These are phyloP conservation scores for Apiotrichum porosum DNA, from an alignment of 1,284 basidiomycete species.

Conservation along the genomic window DNA sequence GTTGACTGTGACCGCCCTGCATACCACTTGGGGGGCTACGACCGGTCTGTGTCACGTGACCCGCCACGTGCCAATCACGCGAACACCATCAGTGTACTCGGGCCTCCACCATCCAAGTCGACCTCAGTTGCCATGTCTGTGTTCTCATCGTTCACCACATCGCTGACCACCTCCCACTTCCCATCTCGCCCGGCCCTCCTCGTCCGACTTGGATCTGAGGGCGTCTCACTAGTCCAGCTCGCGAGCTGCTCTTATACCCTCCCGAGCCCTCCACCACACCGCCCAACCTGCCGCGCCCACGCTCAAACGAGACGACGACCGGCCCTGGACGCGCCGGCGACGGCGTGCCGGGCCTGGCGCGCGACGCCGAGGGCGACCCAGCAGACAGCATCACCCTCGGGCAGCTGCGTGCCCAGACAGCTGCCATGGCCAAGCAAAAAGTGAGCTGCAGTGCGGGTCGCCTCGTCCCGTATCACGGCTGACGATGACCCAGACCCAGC, in stretches of 20 bases:
- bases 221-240: too few relatives aligned
- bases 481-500: conserved; percentile 57
- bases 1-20: too few relatives aligned
- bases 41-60: too few relatives aligned
- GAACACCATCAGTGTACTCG: too few relatives aligned
- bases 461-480: not conserved
- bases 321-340: conserved; percentile 13
- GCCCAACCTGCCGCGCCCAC: conserved; percentile 11
- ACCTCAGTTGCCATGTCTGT: too few relatives aligned
- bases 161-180: too few relatives aligned
- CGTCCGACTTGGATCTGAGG: too few relatives aligned
- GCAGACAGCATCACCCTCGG: conserved; percentile 34
- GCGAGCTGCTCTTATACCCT: not conserved
- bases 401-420: conserved; percentile 30
- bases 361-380: conserved; percentile 9
- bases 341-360: conserved; percentile 10
- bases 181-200: too few relatives aligned
- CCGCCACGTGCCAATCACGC: too few relatives aligned
- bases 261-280: not conserved
- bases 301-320: conserved; percentile 7
- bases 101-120: too few relatives aligned
- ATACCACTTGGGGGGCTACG: too few relatives aligned
- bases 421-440: conserved; percentile 28
- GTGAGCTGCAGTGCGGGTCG: conserved; percentile 8
- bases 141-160: too few relatives aligned